Base-by-base conservation (phyloP, 768 basidiomycete species). In the Pleurotus ostreatus region DNA sequence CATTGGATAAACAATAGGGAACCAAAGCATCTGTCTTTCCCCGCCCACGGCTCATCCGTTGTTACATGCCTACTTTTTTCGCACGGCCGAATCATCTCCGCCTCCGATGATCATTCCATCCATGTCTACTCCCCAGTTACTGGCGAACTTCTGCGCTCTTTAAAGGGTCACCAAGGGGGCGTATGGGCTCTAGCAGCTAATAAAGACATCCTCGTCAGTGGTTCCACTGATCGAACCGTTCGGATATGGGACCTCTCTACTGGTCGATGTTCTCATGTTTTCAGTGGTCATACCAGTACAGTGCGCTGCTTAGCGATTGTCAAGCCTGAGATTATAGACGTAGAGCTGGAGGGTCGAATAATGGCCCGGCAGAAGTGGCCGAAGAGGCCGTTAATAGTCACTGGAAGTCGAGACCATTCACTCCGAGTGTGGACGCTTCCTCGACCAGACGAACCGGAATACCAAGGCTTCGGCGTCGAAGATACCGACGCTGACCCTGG, bases 1-100 rank as follows among this genome's bases (percentile, higher is more conserved):
- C 85, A 86, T 41, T 96, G 94, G 93, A 39, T 22, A 16, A 78
- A 79, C 49, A 85, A 85, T 65, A 75, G 81, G 22, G 78, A 84
- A 57, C 91, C 87, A 12, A 88, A 83, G 61, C 88, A 90, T 56
- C 75, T 86, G 49, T 86, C 87, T 3, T 96, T 98, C 74, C 80
- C 88, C 1, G 94, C 94, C 9, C 91, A 94, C 62, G 92, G 93
- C 0, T 83, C 83, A 45, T 86, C 88, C 20, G 96, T 98, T 59
- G 94, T 99, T 67, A 99, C 96, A 41, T 97, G 94, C 69, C 84
- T 98, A 46, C 83, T 98, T 63, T 92, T 99, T 74, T 97, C 96
- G 49, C 85, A 86, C 58, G 90, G 91, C 26, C 92, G 95, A 59
- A 93, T 99, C 72, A 93, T 99, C 65, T 94, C 92, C 9, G 95